Evolutionary conservation across 1,139 yeast genomes (phyloP).

Genomic region (Taphrina deformans): DNA sequence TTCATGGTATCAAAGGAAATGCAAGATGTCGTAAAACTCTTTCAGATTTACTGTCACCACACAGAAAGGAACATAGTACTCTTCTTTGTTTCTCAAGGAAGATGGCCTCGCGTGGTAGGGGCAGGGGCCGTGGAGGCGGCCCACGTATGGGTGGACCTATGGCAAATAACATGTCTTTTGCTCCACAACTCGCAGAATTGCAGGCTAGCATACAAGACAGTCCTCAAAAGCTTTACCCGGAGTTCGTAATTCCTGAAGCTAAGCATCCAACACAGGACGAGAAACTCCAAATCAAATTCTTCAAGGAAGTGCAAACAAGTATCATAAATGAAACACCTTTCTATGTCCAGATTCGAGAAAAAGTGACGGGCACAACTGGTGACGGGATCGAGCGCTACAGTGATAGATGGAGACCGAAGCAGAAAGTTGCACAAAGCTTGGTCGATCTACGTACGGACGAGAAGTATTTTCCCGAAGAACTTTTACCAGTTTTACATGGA

Average conservation of each 20-base stretch:
- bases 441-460: constrained; percentile 19
- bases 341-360: constrained; percentile 8
- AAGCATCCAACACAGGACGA: constrained; percentile 16
- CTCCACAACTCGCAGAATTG: constrained; percentile 13
- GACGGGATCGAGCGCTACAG: constrained; percentile 29
- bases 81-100: not conserved
- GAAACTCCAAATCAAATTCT: constrained; percentile 20
- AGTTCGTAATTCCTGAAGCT: constrained; percentile 11
- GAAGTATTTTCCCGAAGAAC: constrained; percentile 26
- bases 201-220: constrained; percentile 13
- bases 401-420: constrained; percentile 25
- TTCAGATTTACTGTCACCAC: too few species aligned
- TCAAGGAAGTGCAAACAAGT: constrained; percentile 21
- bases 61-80: too few species aligned
- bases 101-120: constrained; percentile 26
- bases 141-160: constrained; percentile 32
- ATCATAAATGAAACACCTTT: constrained; percentile 19
- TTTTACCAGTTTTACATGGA: constrained; percentile 10
- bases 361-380: constrained; percentile 12
- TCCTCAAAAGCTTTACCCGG: constrained; percentile 28
- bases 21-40: too few species aligned
- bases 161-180: constrained; percentile 21
- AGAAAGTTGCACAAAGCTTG: constrained; percentile 11
- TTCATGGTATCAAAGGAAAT: too few species aligned
- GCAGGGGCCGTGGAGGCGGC: constrained; percentile 30